phyloP scores from a whole-genome alignment of 495 filamentous ascomycete genomes.

The Neurospora sp. region DNA sequence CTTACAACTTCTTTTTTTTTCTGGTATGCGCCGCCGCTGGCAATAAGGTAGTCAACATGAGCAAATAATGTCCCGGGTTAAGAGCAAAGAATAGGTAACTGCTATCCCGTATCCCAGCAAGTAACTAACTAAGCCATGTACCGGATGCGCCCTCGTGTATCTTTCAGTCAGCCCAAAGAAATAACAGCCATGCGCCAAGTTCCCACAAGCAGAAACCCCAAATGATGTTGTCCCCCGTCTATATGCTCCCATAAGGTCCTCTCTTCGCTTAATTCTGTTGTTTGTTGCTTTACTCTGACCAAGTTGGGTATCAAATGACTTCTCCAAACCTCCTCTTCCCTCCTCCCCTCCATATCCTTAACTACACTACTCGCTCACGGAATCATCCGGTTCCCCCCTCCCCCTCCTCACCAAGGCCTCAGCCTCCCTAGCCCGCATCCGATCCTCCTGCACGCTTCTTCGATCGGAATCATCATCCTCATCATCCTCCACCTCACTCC shows the following conservation, averaged over 20 bases:
- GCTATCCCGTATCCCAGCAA: background rate
- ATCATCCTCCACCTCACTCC: constrained; percentile 14
- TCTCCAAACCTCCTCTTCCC: background rate
- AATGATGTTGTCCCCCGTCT: background rate
- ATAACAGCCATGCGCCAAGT: background rate
- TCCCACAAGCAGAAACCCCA: background rate
- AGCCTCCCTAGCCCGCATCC: constrained; percentile 16
- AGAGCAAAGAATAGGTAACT: background rate
- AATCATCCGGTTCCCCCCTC: background rate
- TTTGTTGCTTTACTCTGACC: background rate
- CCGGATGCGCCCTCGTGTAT: background rate
- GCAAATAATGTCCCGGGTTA: background rate
- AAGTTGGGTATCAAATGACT: background rate
- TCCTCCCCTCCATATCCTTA: background rate
- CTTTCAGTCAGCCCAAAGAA: background rate
- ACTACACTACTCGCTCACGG: background rate
- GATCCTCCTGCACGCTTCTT: constrained; percentile 13
- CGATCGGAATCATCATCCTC: constrained; percentile 26
- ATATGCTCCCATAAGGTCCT: background rate
- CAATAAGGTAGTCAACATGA: background rate
- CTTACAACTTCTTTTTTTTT: background rate
- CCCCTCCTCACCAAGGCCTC: constrained; percentile 5
- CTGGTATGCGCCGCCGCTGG: background rate
- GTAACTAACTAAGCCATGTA: background rate
- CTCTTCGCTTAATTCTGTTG: background rate